Base-by-base conservation (phyloP, 129 eudicot species). In the Lonicera japonica region DNA sequence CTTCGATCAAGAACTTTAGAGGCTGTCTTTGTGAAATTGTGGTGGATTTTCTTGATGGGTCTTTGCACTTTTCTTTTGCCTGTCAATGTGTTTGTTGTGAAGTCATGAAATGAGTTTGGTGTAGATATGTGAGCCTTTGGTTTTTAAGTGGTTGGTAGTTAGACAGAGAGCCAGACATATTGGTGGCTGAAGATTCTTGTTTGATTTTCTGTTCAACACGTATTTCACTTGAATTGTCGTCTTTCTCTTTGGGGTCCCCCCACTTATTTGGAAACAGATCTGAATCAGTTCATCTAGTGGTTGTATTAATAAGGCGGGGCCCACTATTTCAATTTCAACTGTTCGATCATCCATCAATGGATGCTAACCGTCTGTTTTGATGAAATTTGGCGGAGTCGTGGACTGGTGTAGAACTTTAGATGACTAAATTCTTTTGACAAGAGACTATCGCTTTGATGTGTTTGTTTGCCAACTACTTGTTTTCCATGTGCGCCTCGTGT, bases 121-220 rank as follows among this genome's bases (percentile, higher is more conserved):
- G 82, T 77, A 58, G 67, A 5, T 25, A 53, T 63, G 64, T 57
- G 82, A 61, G 34, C 82, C 78, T 72, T 60, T 34, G 73, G 71
- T 61, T 71, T 60, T 56, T 47, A 20, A 54, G 43, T 71, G 65
- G 75, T 47, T 39, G 62, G 29, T 43, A 61, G 15, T 36, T 55
- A 16, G 69, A 39, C 51, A 22, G 63, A 16, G 77, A 82, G 62
- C 94, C 94, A 85, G 88, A 81, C 56, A 70, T 70, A 18, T 50
- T 36, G 72, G 72, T 78, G 78, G 71, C 63, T 75, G 60, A n/a
- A 66, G 64, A 64, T 43, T 43, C 16, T 14, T 43, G 50, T 14
- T 43, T 43, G 50, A 43, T 4, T 43, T 43, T 43, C n/a, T 43
- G 14, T 1, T 14, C 50, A 8, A 43, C 50, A 43, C 50, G 50